Evolutionary conservation across 139 green algal species (phyloP).

Genomic region (Limnomonas spitsbergensis): DNA sequence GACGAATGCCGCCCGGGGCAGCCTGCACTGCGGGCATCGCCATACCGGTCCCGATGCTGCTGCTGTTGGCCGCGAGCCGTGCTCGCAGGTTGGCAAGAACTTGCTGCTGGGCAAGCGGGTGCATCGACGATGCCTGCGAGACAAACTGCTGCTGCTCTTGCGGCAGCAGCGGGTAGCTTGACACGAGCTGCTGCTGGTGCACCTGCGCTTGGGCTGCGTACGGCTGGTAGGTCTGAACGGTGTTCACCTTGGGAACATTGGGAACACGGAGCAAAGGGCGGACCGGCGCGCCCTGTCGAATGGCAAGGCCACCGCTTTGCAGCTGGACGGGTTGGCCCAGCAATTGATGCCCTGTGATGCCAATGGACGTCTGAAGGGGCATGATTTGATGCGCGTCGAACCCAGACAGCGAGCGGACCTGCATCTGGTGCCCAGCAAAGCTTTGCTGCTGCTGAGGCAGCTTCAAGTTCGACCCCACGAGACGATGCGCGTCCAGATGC

Average conservation of each 20-base stretch:
- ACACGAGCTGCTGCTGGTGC: constrained; percentile 3
- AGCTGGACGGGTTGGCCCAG: neutral
- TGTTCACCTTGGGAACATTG: neutral
- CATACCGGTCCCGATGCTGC: too few relatives aligned
- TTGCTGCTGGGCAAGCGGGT: neutral
- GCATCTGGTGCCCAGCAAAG: neutral
- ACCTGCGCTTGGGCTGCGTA: neutral
- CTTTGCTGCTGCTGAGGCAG: neutral
- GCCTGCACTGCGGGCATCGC: too few relatives aligned
- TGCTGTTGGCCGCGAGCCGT: neutral
- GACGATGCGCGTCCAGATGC: neutral
- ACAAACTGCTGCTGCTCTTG: neutral
- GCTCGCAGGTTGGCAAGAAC: too few relatives aligned
- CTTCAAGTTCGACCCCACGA: neutral
- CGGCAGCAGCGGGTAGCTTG: too few relatives aligned
- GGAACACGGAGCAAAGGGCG: neutral
- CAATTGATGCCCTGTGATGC: neutral
- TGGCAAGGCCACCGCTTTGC: neutral
- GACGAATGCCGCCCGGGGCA: neutral
- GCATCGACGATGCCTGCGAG: neutral
- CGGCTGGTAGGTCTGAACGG: neutral
- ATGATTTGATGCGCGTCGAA: neutral
- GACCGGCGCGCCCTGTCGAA: neutral
- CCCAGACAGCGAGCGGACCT: neutral
- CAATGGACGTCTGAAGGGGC: too few relatives aligned